These are phyloP conservation scores for Leptomonas seymouri DNA, from an alignment of 208 protist species.

Conservation along the genomic window DNA sequence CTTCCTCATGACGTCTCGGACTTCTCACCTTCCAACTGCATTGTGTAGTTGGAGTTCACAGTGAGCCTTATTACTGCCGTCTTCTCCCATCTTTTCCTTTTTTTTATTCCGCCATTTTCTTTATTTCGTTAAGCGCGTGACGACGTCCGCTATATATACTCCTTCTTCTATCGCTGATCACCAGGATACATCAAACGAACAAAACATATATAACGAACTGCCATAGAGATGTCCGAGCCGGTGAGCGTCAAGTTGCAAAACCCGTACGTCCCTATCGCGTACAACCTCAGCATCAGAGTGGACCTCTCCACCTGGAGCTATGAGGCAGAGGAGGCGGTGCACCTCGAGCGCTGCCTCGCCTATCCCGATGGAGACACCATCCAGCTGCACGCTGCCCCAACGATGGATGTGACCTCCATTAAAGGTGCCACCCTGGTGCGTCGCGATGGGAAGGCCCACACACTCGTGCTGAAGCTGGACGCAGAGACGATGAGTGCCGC, in stretches of 20 bases:
- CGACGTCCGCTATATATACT: no score
- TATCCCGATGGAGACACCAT: slow-evolving; percentile 40
- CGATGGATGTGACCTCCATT: slow-evolving; percentile 57
- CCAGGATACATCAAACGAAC: background rate
- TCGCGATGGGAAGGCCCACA: slow-evolving; percentile 53
- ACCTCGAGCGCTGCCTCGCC: slow-evolving; percentile 41
- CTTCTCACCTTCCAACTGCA: no score
- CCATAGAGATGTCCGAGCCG: slow-evolving; percentile 6
- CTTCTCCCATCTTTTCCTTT: no score
- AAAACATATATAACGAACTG: background rate
- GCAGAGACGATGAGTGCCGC: slow-evolving; percentile 38
- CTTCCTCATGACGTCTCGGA: no score
- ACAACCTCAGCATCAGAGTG: slow-evolving; percentile 68
- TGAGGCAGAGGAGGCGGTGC: slow-evolving; percentile 62
- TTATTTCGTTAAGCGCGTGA: no score
- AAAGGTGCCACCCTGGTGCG: slow-evolving; percentile 53
- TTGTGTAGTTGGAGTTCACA: no score
- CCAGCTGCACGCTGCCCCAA: slow-evolving; percentile 67
- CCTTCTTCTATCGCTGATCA: no score
- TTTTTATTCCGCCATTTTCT: no score
- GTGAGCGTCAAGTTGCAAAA: slow-evolving; percentile 74
- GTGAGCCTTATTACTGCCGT: no score
- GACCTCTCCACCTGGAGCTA: slow-evolving; percentile 81
- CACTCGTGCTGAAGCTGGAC: slow-evolving; percentile 68
- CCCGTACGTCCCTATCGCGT: slow-evolving; percentile 70